phyloP scores from a whole-genome alignment of 2,329 filamentous ascomycete species.

The Fusarium armeniacum region DNA sequence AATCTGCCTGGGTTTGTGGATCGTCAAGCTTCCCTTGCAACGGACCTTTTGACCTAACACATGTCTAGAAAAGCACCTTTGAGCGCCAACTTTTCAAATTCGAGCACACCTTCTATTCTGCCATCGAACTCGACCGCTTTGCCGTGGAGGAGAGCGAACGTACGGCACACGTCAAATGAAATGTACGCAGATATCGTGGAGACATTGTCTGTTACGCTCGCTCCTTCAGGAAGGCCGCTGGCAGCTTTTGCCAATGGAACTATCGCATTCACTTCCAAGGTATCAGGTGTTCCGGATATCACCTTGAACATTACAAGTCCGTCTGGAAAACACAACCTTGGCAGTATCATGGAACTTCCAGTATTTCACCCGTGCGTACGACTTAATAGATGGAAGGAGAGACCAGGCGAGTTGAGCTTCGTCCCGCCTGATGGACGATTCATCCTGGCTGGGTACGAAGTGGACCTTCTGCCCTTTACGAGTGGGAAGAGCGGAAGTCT shows the following conservation, averaged over 20 bases:
- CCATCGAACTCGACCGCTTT: constrained; percentile 69
- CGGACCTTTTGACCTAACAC: constrained; percentile 24
- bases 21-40: background rate
- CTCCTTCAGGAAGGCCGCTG: constrained; percentile 89
- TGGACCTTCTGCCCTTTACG: constrained; percentile 84
- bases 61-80: constrained; percentile 58
- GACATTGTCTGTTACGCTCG: constrained; percentile 86
- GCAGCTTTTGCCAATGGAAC: constrained; percentile 91
- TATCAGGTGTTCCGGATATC: constrained; percentile 95
- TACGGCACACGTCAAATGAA: constrained; percentile 96
- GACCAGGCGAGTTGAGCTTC: constrained; percentile 93
- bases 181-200: constrained; percentile 97
- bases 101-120: constrained; percentile 58
- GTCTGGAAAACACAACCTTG: constrained; percentile 82
- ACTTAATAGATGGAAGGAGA: constrained; percentile 88
- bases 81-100: constrained; percentile 56
- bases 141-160: constrained; percentile 92
- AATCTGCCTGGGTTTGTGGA: constrained; percentile 78
- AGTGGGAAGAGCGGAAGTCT: constrained; percentile 68
- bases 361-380: constrained; percentile 97
- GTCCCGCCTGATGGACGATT: constrained; percentile 95
- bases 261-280: constrained; percentile 94
- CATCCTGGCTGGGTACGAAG: constrained; percentile 93
- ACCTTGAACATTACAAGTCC: constrained; percentile 83
- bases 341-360: constrained; percentile 83